Percentiles rank a stretch among this genome's conserved stretches.
phyloP scores from a whole-genome alignment of 2,329 filamentous ascomycete species.

The Penicillium sumatraense region DNA sequence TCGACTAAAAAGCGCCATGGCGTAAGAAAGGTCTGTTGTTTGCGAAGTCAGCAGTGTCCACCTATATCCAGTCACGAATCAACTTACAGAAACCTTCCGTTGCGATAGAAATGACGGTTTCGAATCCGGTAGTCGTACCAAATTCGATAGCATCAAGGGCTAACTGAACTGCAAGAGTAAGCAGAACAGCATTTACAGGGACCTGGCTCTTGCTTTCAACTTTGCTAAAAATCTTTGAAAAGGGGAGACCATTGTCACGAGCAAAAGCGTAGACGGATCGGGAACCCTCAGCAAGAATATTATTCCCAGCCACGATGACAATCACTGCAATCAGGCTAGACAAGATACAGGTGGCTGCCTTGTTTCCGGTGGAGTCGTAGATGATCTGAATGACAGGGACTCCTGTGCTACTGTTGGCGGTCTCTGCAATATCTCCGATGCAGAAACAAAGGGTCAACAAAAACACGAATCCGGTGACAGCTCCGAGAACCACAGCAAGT shows the following conservation, averaged over 20 bases:
- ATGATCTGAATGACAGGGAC: slow-evolving; percentile 60
- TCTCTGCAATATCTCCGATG: slow-evolving; percentile 55
- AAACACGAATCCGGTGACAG: slow-evolving; percentile 54
- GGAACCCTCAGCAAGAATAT: slow-evolving; percentile 54
- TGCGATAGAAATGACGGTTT: slow-evolving; percentile 61
- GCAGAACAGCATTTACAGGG: slow-evolving; percentile 55
- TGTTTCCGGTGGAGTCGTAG: slow-evolving; percentile 54
- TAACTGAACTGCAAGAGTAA: slow-evolving; percentile 55
- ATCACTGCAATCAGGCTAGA: slow-evolving; percentile 56
- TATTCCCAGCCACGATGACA: slow-evolving; percentile 50
- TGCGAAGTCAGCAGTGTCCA: slow-evolving; percentile 1
- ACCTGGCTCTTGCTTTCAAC: slow-evolving; percentile 53
- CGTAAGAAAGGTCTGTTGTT: slow-evolving; percentile 58
- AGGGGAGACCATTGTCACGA: slow-evolving; percentile 59
- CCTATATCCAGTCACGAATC: neutral
- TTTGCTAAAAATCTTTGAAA: slow-evolving; percentile 52
- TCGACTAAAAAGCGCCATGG: slow-evolving; percentile 58
- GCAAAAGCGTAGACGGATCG: slow-evolving; percentile 53
- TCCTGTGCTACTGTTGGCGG: slow-evolving; percentile 52
- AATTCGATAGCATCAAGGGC: slow-evolving; percentile 61
- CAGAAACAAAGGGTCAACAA: slow-evolving; percentile 57
- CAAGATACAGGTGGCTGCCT: slow-evolving; percentile 51
- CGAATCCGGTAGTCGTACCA: slow-evolving; percentile 59
- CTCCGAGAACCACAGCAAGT: slow-evolving; percentile 50
- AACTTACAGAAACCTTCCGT: slow-evolving; percentile 61